Evolutionary conservation across 805 yeast genomes (phyloP).

Genomic region (Starmerella scarabaei): DNA sequence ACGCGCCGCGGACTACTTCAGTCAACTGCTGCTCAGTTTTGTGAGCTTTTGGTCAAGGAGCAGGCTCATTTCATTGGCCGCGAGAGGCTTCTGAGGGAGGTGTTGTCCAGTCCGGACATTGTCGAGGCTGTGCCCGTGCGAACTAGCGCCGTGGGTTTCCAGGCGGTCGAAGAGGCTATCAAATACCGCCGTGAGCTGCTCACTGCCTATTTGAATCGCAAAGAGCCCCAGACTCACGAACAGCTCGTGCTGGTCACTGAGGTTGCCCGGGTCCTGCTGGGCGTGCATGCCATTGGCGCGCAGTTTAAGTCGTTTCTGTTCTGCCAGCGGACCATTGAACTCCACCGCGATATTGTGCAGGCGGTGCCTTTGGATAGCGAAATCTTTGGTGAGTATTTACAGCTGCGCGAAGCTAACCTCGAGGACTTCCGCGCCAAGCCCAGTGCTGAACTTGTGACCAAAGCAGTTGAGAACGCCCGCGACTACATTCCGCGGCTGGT

Average conservation of each 20-base stretch:
- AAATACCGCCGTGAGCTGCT: conserved; percentile 42
- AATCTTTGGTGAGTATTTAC: conserved; percentile 53
- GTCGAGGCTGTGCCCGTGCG: conserved; percentile 22
- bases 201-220: conserved; percentile 45
- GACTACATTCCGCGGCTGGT: conserved; percentile 54
- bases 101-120: conserved; percentile 63
- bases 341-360: conserved; percentile 60
- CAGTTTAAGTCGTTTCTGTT: conserved; percentile 63
- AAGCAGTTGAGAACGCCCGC: conserved; percentile 12
- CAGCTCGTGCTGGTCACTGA: conserved; percentile 48
- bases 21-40: conserved; percentile 67
- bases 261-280: conserved; percentile 53
- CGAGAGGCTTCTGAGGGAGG: conserved; percentile 37
- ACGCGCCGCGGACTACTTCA: conserved; percentile 76
- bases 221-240: conserved; percentile 30
- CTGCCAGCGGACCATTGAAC: conserved; percentile 45
- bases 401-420: conserved; percentile 60
- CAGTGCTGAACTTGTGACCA: neutral
- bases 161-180: conserved; percentile 26
- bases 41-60: conserved; percentile 59
- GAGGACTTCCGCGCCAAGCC: conserved; percentile 21
- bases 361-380: conserved; percentile 46
- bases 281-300: conserved; percentile 68
- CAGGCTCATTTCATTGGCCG: conserved; percentile 39
- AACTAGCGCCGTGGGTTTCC: conserved; percentile 17